phyloP scores from a whole-genome alignment of 257 asterid genomes.

The Anisodus acutangulus region DNA sequence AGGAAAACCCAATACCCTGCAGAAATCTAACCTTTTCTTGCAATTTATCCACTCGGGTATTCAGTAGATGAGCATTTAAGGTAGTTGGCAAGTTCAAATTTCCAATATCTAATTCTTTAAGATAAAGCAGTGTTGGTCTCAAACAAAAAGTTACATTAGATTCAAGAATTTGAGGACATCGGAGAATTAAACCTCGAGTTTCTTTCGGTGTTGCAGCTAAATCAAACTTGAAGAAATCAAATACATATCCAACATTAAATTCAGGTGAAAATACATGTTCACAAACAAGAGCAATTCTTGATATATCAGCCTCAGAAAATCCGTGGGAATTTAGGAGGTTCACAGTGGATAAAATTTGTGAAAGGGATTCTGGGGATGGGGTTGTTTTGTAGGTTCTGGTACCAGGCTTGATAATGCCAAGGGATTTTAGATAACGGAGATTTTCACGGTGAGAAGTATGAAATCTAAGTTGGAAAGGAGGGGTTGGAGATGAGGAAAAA shows the following conservation, averaged over 20 bases:
- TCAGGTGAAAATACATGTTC: constrained; percentile 36
- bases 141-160: constrained; percentile 43
- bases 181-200: constrained; percentile 38
- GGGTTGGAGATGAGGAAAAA: constrained; percentile 26
- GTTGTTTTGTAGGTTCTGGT: constrained; percentile 24
- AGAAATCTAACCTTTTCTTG: constrained; percentile 38
- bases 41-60: constrained; percentile 42
- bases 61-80: constrained; percentile 44
- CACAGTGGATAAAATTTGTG: constrained; percentile 39
- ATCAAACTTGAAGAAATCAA: constrained; percentile 37
- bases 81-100: constrained; percentile 42
- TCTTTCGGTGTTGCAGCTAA: constrained; percentile 44
- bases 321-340: constrained; percentile 43
- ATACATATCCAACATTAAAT: constrained; percentile 32
- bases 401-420: constrained; percentile 37
- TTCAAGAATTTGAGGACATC: constrained; percentile 44
- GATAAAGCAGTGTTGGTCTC: constrained; percentile 40
- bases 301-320: constrained; percentile 38
- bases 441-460: constrained; percentile 39
- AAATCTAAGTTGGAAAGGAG: constrained; percentile 32
- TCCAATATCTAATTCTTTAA: constrained; percentile 36
- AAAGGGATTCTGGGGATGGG: constrained; percentile 40
- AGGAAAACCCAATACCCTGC: constrained; percentile 36
- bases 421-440: constrained; percentile 42
- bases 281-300: constrained; percentile 38